Evolutionary conservation across 106 monocot species (phyloP).

Genomic region (Dendrobium officinale): DNA sequence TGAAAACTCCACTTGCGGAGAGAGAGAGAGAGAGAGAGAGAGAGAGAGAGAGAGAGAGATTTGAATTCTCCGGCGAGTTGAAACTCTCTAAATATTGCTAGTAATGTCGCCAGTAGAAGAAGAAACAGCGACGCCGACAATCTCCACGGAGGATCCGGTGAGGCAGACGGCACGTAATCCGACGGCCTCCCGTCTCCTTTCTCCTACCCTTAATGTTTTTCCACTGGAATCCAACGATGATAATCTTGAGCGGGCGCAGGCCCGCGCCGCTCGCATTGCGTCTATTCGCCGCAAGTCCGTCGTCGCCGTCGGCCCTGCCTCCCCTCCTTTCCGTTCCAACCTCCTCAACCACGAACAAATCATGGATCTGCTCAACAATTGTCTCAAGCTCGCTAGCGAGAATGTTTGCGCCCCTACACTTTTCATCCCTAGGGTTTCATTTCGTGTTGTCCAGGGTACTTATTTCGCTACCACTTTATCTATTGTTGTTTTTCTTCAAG

Average conservation of each 20-base stretch:
- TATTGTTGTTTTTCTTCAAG: conserved; percentile 7
- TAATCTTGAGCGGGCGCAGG: conserved; percentile 79
- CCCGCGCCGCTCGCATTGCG: conserved; percentile 64
- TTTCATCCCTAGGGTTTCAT: not conserved
- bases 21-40: too few species aligned
- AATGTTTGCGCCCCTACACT: conserved; percentile 39
- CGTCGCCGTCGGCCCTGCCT: conserved; percentile 8
- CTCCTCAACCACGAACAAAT: conserved; percentile 64
- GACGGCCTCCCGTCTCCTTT: not conserved
- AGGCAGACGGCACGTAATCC: not conserved
- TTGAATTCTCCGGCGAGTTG: too few species aligned
- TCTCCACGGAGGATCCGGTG: not conserved
- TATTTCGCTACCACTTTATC: not conserved
- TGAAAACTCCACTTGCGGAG: too few species aligned
- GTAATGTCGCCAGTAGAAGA: not conserved
- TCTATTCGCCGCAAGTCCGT: conserved; percentile 43
- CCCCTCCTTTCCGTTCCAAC: not conserved
- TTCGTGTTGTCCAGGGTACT: not conserved
- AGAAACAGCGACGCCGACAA: not conserved
- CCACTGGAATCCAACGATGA: conserved; percentile 64
- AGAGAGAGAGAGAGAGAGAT: too few species aligned
- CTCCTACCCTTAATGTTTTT: not conserved
- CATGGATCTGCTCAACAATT: conserved; percentile 91
- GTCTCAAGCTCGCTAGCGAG: conserved; percentile 92
- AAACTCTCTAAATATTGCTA: not conserved